Evolutionary conservation across 1,139 yeast species (phyloP).

Genomic region (Saccharomyces hybrid): DNA sequence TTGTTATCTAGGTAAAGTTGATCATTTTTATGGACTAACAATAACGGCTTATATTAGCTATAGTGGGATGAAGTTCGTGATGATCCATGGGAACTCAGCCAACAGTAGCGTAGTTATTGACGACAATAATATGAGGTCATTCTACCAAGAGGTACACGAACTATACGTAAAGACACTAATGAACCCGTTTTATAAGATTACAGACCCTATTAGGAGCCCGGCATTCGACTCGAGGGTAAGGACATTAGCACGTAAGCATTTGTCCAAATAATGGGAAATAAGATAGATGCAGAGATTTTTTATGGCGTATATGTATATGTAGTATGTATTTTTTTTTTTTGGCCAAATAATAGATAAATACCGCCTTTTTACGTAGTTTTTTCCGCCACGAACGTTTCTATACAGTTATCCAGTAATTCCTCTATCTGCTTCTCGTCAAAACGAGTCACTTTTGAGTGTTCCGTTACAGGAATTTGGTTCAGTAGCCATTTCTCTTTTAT

Average conservation of each 20-base stretch:
- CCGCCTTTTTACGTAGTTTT: neutral
- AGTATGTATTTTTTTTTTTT: neutral
- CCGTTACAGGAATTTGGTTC: conserved; percentile 26
- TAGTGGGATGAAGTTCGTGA: conserved; percentile 74
- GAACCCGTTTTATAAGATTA: conserved; percentile 79
- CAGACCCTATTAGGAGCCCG: conserved; percentile 66
- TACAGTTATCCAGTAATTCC: conserved; percentile 14
- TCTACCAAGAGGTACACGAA: conserved; percentile 80
- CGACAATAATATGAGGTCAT: conserved; percentile 75
- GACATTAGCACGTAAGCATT: conserved; percentile 66
- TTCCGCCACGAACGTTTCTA: conserved; percentile 15
- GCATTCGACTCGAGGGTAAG: conserved; percentile 73
- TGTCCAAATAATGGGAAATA: conserved; percentile 23
- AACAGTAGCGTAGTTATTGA: conserved; percentile 36
- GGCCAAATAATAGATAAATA: neutral
- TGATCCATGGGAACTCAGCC: conserved; percentile 54
- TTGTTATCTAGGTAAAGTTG: conserved; percentile 67
- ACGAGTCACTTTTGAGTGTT: conserved; percentile 3
- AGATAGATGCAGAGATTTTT: neutral
- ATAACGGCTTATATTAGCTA: conserved; percentile 83
- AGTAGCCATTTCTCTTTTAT: conserved; percentile 32
- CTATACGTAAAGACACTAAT: conserved; percentile 76
- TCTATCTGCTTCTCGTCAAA: conserved; percentile 14
- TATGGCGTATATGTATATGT: neutral
- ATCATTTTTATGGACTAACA: conserved; percentile 73